Evolutionary conservation across 345 rosid species (phyloP).

Genomic region (Arabis alpina): DNA sequence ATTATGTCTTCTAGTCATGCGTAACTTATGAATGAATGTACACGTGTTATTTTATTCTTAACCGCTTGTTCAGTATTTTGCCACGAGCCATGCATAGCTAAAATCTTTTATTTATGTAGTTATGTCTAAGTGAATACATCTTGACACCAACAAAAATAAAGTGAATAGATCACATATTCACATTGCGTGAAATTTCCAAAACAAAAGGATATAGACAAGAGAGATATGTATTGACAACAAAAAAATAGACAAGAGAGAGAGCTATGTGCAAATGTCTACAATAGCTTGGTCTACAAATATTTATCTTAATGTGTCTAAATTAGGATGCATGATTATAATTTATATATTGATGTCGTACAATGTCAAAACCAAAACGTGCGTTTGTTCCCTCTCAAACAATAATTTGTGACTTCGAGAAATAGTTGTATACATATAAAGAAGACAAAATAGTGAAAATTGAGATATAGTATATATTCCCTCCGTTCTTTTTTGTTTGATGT

Average conservation of each 20-base stretch:
- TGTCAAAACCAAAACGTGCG: constrained; percentile 30
- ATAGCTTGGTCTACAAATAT: neutral
- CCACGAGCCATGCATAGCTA: neutral
- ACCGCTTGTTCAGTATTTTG: neutral
- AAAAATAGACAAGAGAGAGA: neutral
- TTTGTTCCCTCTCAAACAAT: constrained; percentile 39
- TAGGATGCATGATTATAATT: constrained; percentile 17
- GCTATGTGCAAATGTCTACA: constrained; percentile 28
- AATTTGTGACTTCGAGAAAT: constrained; percentile 28
- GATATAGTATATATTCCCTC: no score
- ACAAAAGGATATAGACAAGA: neutral
- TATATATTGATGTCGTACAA: constrained; percentile 20
- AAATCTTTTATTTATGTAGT: neutral
- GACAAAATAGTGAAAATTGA: constrained; percentile 16
- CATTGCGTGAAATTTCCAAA: neutral
- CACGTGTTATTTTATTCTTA: no score
- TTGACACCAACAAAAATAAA: no score
- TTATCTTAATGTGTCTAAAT: constrained; percentile 1
- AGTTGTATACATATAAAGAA: no score
- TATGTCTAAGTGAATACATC: neutral
- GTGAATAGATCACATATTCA: neutral
- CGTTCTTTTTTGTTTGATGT: no score
- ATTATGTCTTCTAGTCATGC: no score
- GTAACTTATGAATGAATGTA: no score
- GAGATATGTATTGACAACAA: neutral